phyloP scores from a whole-genome alignment of 164 flowering plant genomes.

The Houttuynia cordata region DNA sequence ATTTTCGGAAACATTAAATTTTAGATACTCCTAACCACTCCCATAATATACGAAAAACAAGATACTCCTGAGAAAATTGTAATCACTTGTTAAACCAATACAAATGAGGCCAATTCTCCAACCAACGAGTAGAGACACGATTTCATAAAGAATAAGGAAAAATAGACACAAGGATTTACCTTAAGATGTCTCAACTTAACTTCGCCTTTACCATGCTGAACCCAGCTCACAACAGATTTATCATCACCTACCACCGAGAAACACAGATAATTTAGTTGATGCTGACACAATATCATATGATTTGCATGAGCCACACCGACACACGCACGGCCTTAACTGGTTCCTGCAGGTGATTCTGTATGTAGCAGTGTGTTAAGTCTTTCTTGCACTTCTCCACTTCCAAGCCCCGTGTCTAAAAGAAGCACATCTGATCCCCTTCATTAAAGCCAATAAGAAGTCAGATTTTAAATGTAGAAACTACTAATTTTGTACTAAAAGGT shows the following conservation, averaged over 20 bases:
- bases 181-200: slow-evolving; percentile 74
- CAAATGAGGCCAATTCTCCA: neutral
- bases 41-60: neutral
- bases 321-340: neutral
- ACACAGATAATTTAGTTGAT: neutral
- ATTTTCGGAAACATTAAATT: neutral
- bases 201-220: slow-evolving; percentile 50
- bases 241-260: slow-evolving; percentile 15
- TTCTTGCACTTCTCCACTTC: slow-evolving; percentile 54
- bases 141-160: neutral
- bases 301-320: neutral
- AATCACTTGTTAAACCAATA: too few relatives aligned
- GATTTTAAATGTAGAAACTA: too few relatives aligned
- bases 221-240: slow-evolving; percentile 49
- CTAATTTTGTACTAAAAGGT: too few relatives aligned
- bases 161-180: slow-evolving; percentile 31
- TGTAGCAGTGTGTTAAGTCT: slow-evolving; percentile 52
- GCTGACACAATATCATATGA: neutral
- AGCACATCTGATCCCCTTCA: slow-evolving; percentile 72
- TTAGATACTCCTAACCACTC: neutral
- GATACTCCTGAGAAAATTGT: neutral
- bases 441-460: neutral
- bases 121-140: neutral
- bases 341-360: slow-evolving; percentile 20
- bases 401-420: slow-evolving; percentile 64